Evolutionary conservation across 208 protist species (phyloP).

Genomic region (Wallacemonas sp.): DNA sequence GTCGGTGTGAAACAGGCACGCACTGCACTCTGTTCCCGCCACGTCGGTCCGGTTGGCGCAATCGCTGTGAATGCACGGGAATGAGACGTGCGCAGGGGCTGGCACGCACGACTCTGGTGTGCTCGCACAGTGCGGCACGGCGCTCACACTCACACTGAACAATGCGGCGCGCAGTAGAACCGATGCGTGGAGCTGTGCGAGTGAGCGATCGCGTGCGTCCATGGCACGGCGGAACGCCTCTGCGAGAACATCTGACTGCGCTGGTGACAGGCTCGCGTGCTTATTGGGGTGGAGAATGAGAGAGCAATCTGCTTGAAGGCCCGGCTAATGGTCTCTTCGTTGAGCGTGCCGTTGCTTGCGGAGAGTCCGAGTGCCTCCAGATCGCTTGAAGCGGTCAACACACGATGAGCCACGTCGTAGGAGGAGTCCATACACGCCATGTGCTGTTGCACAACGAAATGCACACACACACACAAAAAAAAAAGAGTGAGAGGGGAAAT

Average conservation of each 20-base stretch:
- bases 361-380: neutral
- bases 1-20: neutral
- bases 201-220: neutral
- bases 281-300: slow-evolving; percentile 4
- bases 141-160: too few relatives aligned
- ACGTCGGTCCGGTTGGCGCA: slow-evolving; percentile 2
- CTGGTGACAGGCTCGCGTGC: neutral
- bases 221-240: neutral
- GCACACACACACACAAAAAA: neutral
- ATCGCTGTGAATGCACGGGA: neutral
- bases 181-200: neutral
- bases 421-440: neutral
- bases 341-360: neutral
- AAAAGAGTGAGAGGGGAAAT: neutral
- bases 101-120: too few relatives aligned
- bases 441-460: neutral
- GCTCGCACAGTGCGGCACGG: too few relatives aligned
- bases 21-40: slow-evolving; percentile 5
- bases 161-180: neutral
- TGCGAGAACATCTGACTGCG: neutral
- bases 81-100: too few relatives aligned
- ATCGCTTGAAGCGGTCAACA: slow-evolving; percentile 2
- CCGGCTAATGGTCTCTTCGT: neutral
- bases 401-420: neutral
- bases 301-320: slow-evolving; percentile 3